Base-by-base conservation (phyloP, 169 alveolate species). In the Cryptosporidium sp. region DNA sequence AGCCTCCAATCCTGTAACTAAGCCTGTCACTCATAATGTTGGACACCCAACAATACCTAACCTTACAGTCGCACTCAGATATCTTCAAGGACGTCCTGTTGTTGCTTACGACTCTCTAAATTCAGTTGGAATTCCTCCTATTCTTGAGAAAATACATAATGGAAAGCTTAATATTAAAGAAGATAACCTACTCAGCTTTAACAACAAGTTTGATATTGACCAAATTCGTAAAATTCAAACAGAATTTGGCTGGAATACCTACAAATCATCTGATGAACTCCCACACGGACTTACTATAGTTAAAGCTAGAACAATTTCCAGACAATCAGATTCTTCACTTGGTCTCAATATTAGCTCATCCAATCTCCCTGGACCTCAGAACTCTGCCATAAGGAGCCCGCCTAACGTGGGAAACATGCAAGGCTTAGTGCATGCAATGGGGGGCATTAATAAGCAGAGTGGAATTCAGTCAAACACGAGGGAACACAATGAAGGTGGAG, bases 1-100 rank as follows among this genome's bases (percentile, higher is more conserved):
- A 4, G 89, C 89, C 35, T 80, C 89, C 18, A 80, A 80, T 65
- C 89, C 89, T 3, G 89, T 80, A 33, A 65, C 89, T 18, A 80
- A 80, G 75, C 68, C 89, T 0, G 29, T 26, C n/a, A 26, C 89
- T 33, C 72, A 80, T n/a, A 67, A 67, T 33, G n/a, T 80, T 10
- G 80, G 80, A 3, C 45, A 65, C 23, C 75, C 75, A 29, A 80
- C 75, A 9, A 33, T 44, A 8, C 89, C 89, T 9, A 80, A 80
- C 39, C 68, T 80, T 2, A 80, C 89, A 0, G 89, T 80, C n/a
- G 89, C 89, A 9, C 89, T 80, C 33, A 80, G 89, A 51, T 80
- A 80, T 18, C 68, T 80, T 10, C 73, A 65, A 45, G 89, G 89
- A 45, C 72, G 89, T 18, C 89, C 89, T 0, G 89, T 80, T 42